Percentiles rank a stretch among this genome's conserved stretches.
Conservation (phyloP, 495 filamentous ascomycete genomes). For the Neurospora sublineolata region DNA sequence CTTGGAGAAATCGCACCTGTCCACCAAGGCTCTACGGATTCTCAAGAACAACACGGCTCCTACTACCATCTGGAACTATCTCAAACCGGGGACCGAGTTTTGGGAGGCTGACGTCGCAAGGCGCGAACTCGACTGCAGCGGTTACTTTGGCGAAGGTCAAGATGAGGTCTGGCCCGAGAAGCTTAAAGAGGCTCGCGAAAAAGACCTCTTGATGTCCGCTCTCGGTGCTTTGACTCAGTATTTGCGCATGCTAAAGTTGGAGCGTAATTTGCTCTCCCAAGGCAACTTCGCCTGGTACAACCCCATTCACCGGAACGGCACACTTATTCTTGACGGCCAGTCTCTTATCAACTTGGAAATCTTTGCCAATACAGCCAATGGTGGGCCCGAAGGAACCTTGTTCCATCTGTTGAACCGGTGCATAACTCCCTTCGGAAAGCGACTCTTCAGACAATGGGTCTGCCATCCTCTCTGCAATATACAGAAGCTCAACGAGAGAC, state of each 20-base stretch:
- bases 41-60: constrained; percentile 90
- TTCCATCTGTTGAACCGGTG: constrained; percentile 88
- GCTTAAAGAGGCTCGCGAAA: constrained; percentile 62
- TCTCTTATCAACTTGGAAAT: constrained; percentile 96
- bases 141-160: constrained; percentile 64
- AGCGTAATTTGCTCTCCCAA: constrained; percentile 75
- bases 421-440: constrained; percentile 93
- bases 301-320: constrained; percentile 87
- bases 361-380: constrained; percentile 89
- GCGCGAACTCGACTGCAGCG: constrained; percentile 69
- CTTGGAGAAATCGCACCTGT: constrained; percentile 78
- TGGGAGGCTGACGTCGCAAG: constrained; percentile 75
- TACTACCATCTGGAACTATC: constrained; percentile 89
- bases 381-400: constrained; percentile 70
- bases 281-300: constrained; percentile 88
- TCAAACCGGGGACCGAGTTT: constrained; percentile 84
- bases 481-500: constrained; percentile 77
- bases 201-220: constrained; percentile 82
- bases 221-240: constrained; percentile 87
- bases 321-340: constrained; percentile 88
- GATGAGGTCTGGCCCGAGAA: constrained; percentile 65
- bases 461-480: constrained; percentile 89
- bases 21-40: constrained; percentile 78
- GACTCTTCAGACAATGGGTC: constrained; percentile 94
- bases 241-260: constrained; percentile 76